Evolutionary conservation across 768 basidiomycete genomes (phyloP).

Genomic region (Brasilioporus rufonigricans): DNA sequence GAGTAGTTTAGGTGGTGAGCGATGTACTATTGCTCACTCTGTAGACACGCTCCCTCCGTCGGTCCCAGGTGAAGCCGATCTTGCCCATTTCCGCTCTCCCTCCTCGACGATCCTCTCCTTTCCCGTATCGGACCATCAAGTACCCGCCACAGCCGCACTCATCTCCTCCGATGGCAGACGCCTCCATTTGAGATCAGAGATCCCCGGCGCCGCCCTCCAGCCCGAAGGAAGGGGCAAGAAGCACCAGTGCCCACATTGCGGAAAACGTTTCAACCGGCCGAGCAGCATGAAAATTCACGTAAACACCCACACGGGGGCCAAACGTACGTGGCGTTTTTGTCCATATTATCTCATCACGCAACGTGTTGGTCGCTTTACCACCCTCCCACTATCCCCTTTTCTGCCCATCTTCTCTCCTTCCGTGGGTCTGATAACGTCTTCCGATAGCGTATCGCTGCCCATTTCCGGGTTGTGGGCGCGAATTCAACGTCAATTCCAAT

Average conservation of each 20-base stretch:
- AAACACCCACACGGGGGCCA: conserved; percentile 41
- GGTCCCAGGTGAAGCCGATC: conserved; percentile 32
- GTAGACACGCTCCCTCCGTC: conserved; percentile 25
- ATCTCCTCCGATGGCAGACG: conserved; percentile 30
- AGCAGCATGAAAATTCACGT: conserved; percentile 43
- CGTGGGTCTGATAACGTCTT: conserved; percentile 12
- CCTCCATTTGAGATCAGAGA: conserved; percentile 30
- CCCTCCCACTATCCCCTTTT: conserved; percentile 12
- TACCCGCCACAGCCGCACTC: conserved; percentile 21
- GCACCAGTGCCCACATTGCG: conserved; percentile 38
- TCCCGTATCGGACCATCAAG: conserved; percentile 32
- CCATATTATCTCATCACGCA: conserved; percentile 15
- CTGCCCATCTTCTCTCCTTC: background rate
- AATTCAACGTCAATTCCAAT: conserved; percentile 83
- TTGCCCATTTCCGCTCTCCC: conserved; percentile 28
- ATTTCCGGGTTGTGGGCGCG: conserved; percentile 68
- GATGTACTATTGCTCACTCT: conserved; percentile 8
- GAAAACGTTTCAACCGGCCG: conserved; percentile 42
- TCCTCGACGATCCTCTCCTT: conserved; percentile 34
- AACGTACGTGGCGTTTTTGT: conserved; percentile 28
- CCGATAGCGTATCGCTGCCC: conserved; percentile 68
- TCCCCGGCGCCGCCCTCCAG: conserved; percentile 26
- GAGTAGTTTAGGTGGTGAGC: conserved; percentile 40
- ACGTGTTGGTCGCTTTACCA: conserved; percentile 22
- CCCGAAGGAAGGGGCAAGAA: conserved; percentile 34